Conservation (phyloP, 2,329 filamentous ascomycete genomes). For the Coleophoma eucalyptorum region DNA sequence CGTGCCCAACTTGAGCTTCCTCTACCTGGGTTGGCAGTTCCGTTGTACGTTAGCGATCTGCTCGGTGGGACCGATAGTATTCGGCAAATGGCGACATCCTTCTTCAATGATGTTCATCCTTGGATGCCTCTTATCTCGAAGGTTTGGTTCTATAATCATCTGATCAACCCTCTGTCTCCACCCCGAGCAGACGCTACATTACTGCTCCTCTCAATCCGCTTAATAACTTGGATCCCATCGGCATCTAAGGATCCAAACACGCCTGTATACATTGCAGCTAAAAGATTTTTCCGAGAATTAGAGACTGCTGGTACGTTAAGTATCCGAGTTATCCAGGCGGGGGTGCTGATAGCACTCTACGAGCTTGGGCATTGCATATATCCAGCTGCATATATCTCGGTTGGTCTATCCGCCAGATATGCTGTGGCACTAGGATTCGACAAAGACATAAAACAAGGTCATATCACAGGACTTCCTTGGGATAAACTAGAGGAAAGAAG, state of each 20-base stretch:
- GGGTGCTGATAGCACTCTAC: slow-evolving; percentile 27
- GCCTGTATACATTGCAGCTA: slow-evolving; percentile 21
- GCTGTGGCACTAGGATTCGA: neutral
- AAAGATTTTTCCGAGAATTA: slow-evolving; percentile 21
- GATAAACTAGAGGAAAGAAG: slow-evolving; percentile 3
- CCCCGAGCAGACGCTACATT: slow-evolving; percentile 20
- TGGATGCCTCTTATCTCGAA: slow-evolving; percentile 24
- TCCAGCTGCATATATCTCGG: slow-evolving; percentile 28
- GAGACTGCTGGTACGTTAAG: slow-evolving; percentile 23
- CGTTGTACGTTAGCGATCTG: neutral
- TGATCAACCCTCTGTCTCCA: slow-evolving; percentile 17
- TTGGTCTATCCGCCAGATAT: slow-evolving; percentile 6
- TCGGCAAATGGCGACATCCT: slow-evolving; percentile 8
- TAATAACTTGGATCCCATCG: slow-evolving; percentile 9
- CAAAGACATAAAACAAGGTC: neutral
- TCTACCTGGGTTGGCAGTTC: neutral
- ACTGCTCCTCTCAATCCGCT: slow-evolving; percentile 26
- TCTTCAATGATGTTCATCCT: slow-evolving; percentile 13
- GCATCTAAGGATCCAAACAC: slow-evolving; percentile 7
- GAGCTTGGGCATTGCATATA: slow-evolving; percentile 32
- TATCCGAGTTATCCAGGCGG: slow-evolving; percentile 24
- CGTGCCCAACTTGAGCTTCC: slow-evolving; percentile 3
- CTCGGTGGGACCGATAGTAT: slow-evolving; percentile 4
- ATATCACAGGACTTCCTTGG: neutral
- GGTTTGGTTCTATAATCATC: slow-evolving; percentile 14